Conservation (phyloP, 2,329 filamentous ascomycete genomes). For the Berkeleyomyces basicola region DNA sequence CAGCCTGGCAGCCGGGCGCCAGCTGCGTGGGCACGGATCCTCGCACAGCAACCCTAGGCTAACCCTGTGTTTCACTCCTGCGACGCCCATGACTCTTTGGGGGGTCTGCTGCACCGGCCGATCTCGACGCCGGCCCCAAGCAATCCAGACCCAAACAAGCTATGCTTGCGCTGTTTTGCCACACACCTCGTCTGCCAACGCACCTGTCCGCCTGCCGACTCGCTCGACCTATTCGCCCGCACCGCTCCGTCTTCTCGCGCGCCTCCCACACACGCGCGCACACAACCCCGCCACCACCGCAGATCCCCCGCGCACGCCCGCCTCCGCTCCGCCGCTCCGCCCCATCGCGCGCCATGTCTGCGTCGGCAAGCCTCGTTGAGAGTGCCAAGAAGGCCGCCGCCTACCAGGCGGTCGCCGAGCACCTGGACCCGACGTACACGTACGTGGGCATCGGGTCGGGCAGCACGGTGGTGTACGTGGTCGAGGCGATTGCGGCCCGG, state of each 20-base stretch:
- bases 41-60: no score
- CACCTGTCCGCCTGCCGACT: no score
- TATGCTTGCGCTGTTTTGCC: no score
- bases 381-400: constrained; percentile 60
- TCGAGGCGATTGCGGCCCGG: constrained; percentile 58
- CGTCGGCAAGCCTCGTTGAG: constrained; percentile 38
- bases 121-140: background rate
- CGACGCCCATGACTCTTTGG: no score
- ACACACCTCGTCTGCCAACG: no score
- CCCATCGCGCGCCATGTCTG: constrained; percentile 21
- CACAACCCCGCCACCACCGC: background rate
- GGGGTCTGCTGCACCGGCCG: background rate
- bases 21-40: no score
- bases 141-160: no score
- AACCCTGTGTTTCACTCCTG: no score
- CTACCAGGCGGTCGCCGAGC: constrained; percentile 54
- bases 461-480: constrained; percentile 69
- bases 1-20: no score
- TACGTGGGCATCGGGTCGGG: constrained; percentile 69
- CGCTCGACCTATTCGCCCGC: no score
- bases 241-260: no score
- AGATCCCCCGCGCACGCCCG: background rate
- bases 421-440: constrained; percentile 45
- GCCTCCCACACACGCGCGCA: background rate
- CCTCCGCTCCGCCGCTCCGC: background rate